phyloP scores from a whole-genome alignment of 2,329 filamentous ascomycete genomes.

The Trichophyton equinum region DNA sequence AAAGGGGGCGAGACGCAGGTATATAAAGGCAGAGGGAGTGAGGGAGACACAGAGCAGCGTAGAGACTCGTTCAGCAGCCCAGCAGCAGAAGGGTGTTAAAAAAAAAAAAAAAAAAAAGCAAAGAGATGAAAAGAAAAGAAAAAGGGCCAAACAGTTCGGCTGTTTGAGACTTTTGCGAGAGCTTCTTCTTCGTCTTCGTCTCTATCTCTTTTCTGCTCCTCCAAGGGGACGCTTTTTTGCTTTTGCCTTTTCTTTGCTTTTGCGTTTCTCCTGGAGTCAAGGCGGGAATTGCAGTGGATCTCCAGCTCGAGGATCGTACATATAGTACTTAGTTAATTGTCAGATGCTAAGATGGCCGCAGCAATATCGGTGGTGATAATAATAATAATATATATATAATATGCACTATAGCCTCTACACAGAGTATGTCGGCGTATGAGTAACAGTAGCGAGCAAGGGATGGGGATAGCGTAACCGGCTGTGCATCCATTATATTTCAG shows the following conservation, averaged over 20 bases:
- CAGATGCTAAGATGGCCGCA: not conserved
- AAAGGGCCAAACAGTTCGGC: not conserved
- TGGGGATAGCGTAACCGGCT: too few species aligned
- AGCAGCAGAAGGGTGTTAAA: not conserved
- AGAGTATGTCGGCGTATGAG: too few species aligned
- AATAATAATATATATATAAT: not conserved
- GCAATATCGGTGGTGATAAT: not conserved
- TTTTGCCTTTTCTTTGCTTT: too few species aligned
- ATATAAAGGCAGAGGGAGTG: not conserved
- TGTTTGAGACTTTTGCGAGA: conserved; percentile 1
- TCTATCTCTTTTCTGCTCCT: too few species aligned
- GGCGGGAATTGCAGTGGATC: conserved; percentile 1
- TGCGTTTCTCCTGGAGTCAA: not conserved
- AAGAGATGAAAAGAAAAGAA: not conserved
- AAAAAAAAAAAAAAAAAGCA: not conserved
- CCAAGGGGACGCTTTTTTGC: too few species aligned
- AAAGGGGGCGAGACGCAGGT: not conserved
- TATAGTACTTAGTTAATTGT: not conserved
- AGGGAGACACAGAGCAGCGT: too few species aligned
- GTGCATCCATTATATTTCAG: too few species aligned
- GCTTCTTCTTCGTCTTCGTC: not conserved
- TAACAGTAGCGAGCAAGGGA: too few species aligned
- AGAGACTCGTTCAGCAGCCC: too few species aligned
- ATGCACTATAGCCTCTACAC: too few species aligned
- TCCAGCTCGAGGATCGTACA: not conserved